Evolutionary conservation across 148 eudicot genomes (phyloP).

Genomic region (Linanthus parryae): DNA sequence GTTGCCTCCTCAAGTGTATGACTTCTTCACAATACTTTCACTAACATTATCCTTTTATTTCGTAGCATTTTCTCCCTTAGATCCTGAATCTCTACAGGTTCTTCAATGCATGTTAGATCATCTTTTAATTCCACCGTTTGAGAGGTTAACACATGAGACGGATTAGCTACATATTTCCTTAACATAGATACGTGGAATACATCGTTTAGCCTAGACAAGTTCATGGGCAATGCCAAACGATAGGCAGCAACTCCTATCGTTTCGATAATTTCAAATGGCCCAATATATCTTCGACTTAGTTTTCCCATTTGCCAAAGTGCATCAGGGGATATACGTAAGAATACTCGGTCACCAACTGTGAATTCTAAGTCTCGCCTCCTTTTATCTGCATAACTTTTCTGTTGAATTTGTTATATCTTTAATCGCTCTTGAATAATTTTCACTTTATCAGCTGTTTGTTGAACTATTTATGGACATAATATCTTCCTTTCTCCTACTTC

Average conservation of each 20-base stretch:
- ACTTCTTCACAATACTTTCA: too few relatives aligned
- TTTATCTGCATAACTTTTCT: neutral
- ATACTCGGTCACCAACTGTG: neutral
- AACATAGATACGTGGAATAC: neutral
- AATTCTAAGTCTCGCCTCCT: neutral
- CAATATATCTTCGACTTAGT: neutral
- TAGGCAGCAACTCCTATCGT: neutral
- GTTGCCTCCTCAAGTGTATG: too few relatives aligned
- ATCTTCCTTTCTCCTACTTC: neutral
- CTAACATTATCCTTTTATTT: too few relatives aligned
- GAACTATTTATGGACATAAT: neutral
- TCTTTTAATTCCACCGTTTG: neutral
- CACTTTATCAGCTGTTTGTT: neutral
- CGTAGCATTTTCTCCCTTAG: neutral
- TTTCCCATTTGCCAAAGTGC: neutral
- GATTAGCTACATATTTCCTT: neutral
- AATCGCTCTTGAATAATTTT: neutral
- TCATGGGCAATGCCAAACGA: neutral
- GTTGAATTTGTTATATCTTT: neutral
- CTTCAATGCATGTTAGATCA: neutral
- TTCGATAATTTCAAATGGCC: neutral
- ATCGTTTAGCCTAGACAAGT: neutral
- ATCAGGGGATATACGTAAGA: neutral
- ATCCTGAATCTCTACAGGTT: neutral
- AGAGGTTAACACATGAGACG: neutral